Percentiles rank a stretch among this genome's conserved stretches.
These are phyloP conservation scores for Phalaenopsis hybrid DNA, from an alignment of 116 monocot species.

Conservation along the genomic window DNA sequence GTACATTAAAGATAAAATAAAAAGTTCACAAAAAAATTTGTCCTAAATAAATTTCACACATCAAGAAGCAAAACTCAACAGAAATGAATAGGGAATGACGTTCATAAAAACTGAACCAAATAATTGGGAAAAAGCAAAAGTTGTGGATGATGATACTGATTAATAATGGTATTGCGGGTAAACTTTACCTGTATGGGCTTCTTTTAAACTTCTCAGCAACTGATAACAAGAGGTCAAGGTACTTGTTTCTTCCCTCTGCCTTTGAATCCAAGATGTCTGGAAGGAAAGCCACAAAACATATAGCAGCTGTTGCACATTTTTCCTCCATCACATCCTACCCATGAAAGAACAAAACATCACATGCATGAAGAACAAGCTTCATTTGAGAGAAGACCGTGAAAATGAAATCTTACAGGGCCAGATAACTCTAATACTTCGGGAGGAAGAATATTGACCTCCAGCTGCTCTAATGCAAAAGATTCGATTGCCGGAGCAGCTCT, in stretches of 20 bases:
- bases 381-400: background rate
- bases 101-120: too few relatives aligned
- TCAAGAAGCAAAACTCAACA: background rate
- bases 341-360: background rate
- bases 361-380: background rate
- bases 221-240: conserved; percentile 64
- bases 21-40: background rate
- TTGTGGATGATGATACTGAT: background rate
- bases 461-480: conserved; percentile 83
- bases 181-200: conserved; percentile 87
- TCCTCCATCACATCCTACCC: conserved; percentile 87
- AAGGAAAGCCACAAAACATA: conserved; percentile 95
- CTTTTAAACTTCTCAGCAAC: conserved; percentile 86
- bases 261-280: conserved; percentile 98
- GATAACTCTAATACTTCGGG: conserved; percentile 82
- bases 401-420: conserved; percentile 53
- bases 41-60: background rate
- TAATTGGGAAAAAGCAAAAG: too few relatives aligned
- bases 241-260: conserved; percentile 96
- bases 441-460: conserved; percentile 67
- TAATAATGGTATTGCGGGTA: background rate
- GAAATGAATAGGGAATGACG: background rate
- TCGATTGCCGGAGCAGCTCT: conserved; percentile 82
- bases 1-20: background rate
- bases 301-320: conserved; percentile 82